phyloP scores from a whole-genome alignment of 1,284 basidiomycete genomes.

The Meripilus lineatus region DNA sequence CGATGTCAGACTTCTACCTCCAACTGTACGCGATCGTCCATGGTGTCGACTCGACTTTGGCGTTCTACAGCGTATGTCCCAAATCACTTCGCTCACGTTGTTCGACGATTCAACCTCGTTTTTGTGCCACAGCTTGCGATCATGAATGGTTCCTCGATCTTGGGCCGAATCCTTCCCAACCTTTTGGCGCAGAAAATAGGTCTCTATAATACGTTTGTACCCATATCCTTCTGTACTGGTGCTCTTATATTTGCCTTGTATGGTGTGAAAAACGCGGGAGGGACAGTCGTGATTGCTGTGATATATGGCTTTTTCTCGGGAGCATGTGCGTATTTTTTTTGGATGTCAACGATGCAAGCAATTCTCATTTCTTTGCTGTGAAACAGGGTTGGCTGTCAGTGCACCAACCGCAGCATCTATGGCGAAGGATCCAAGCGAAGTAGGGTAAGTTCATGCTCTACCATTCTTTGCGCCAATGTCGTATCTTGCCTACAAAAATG shows the following conservation, averaged over 20 bases:
- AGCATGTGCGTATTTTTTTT: conserved; percentile 11
- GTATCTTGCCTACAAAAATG: not conserved
- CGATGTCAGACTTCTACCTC: conserved; percentile 7
- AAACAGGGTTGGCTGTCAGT: not conserved
- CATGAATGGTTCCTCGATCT: not conserved
- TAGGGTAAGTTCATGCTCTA: not conserved
- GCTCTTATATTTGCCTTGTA: conserved; percentile 19
- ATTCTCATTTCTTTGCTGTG: not conserved
- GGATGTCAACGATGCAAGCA: too few relatives aligned
- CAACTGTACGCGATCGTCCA: conserved; percentile 4
- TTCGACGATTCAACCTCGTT: not conserved
- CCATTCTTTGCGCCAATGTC: not conserved
- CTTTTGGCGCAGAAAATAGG: conserved; percentile 8
- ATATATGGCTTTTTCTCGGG: conserved; percentile 18
- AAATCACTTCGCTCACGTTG: not conserved
- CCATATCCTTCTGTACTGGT: conserved; percentile 7
- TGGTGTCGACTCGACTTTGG: not conserved
- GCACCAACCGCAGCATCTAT: not conserved
- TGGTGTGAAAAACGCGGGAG: conserved; percentile 11
- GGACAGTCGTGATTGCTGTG: conserved; percentile 10
- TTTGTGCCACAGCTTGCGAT: not conserved
- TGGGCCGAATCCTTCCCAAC: conserved; percentile 14
- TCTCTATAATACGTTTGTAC: conserved; percentile 9
- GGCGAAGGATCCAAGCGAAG: not conserved
- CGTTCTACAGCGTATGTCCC: conserved; percentile 7